Base-by-base conservation (phyloP, 306 rosid genomes). In the Potentilla sterilis region DNA sequence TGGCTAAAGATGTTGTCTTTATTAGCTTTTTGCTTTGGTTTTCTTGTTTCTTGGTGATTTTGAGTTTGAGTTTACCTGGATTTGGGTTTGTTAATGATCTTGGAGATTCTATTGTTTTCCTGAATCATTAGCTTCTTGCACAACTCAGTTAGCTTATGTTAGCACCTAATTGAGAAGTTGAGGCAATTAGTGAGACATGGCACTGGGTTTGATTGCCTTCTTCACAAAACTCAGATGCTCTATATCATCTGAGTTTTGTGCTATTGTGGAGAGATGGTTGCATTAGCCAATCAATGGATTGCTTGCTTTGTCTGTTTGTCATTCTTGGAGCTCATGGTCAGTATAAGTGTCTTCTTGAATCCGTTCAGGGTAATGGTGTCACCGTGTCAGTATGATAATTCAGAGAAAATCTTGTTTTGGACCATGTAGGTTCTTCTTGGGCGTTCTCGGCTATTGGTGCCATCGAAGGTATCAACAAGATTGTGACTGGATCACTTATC, bases 381-480 rank as follows among this genome's bases (percentile, higher is more conserved):
- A 28, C 28, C 28, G 28, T 37, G 46, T 42, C 11, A 42, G 46
- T 42, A 8, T 42, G 2, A 42, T 42, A 8, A 42, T 46, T 46
- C 51, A 46, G 16, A 42, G 49, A 2, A 44, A 44, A 2, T 44
- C 49, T 3, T 44, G 49, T 44, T 44, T 44, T 44, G 49, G 49
- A 44, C 49, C 11, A 1, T 44, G 15, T 44, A 94, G 98, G 98
- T 75, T 91, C 96, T 72, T 94, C 97, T 79, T 94, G 98, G 98
- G 35, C 98, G 14, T 94, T 91, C 85, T 83, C 98, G 8, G 90
- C 94, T 13, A 94, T 94, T 0, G 98, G 98, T 34, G 98, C 98
- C 41, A 86, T 94, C n/a, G 98, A 94, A 90, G 98, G 94, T n/a
- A 88, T 91, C 84, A 91, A 94, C 66, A 86, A 91, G 86, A 88